Evolutionary conservation across 2,329 filamentous ascomycete species (phyloP).

Genomic region (Aspergillus transmontanensis): DNA sequence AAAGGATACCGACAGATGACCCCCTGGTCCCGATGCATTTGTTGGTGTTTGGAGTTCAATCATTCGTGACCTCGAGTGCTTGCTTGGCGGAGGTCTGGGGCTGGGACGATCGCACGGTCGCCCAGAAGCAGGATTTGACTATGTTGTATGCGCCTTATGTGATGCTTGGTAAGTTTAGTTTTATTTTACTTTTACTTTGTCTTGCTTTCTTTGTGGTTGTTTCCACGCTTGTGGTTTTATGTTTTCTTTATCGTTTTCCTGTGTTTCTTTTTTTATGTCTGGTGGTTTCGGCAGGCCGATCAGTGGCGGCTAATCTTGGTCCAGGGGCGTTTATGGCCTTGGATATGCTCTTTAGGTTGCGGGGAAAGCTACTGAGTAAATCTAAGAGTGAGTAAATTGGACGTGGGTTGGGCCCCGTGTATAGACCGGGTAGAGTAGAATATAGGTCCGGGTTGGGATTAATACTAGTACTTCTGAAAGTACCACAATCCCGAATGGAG

Average conservation of each 20-base stretch:
- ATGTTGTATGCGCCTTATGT: slow-evolving; percentile 62
- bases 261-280: too few species aligned
- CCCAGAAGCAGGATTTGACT: slow-evolving; percentile 53
- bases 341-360: slow-evolving; percentile 42
- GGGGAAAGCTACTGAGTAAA: slow-evolving; percentile 28
- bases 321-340: slow-evolving; percentile 42
- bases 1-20: slow-evolving; percentile 47
- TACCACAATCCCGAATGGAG: neutral
- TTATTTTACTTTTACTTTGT: neutral
- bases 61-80: slow-evolving; percentile 62
- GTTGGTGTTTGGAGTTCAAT: slow-evolving; percentile 61
- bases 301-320: neutral
- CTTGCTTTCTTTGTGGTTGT: neutral
- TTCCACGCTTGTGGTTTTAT: neutral
- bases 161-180: slow-evolving; percentile 51
- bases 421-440: neutral
- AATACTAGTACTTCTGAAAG: neutral
- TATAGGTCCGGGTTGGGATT: neutral
- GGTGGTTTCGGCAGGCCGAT: neutral
- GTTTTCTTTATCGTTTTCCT: neutral
- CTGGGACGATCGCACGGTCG: slow-evolving; percentile 53
- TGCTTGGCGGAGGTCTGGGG: slow-evolving; percentile 64
- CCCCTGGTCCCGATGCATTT: slow-evolving; percentile 62
- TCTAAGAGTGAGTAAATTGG: slow-evolving; percentile 31
- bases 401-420: neutral